Evolutionary conservation across 345 rosid species (phyloP), one percentile per base, ranked within the genome.

Genomic region (Durio zibethinus): DNA sequence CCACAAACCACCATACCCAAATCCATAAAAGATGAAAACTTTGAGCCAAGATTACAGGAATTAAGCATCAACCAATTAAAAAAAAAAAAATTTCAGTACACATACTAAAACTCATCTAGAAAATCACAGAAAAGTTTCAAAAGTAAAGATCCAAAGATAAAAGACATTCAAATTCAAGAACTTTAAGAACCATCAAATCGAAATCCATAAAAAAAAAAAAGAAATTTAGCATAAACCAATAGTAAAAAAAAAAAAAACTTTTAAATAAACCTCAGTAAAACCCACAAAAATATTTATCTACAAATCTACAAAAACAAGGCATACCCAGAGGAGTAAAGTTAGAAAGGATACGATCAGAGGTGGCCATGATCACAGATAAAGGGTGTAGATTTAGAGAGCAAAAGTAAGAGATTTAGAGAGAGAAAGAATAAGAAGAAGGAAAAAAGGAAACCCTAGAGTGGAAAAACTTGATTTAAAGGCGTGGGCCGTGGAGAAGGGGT

Each of bases 311-410:
- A 21, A 50, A 75, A 10, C 59, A 50, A 77, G 80, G 77, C 85
- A 76, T 80, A 82, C 86, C 86, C 75, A 88, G 83, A 81, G 77
- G 86, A 85, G 86, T 79, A 31, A 84, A 86, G 75, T 33, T 35
- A 73, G 81, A 4, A 84, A 77, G 86, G 91, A 89, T 86, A 85
- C 87, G 86, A 80, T 87, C 93, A 72, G 95, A 77, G 65, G 88
- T 81, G 12, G 85, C 80, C 95, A 91, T 89, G 86, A 38, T 21
- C 38, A 57, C 27, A 67, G 80, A 76, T 71, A n/a, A 66, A 75
- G 47, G 61, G 77, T 73, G 63, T 72, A 67, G 81, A 82, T 59
- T 53, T 20, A 40, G 59, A 77, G 78, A 83, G 76, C 66, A 56
- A 61, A n/a, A 67, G 25, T 12, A 40, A 66, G 35, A 50, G 21